Evolutionary conservation across 2,329 filamentous ascomycete species (phyloP).

Genomic region (Ophiostoma montium): DNA sequence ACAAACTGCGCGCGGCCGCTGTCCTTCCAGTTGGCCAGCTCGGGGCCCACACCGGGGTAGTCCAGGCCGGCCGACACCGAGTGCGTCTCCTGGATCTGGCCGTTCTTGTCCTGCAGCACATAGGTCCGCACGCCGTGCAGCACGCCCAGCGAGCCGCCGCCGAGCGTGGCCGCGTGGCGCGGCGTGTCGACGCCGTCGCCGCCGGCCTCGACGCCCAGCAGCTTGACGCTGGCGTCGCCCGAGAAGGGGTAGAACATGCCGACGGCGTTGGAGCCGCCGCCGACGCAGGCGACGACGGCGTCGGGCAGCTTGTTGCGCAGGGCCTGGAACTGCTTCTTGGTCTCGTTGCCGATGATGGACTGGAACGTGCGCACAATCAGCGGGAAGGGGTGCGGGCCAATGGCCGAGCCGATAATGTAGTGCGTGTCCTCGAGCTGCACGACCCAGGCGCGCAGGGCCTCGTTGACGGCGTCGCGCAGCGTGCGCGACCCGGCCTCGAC

Average conservation of each 20-base stretch:
- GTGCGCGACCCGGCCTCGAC: slow-evolving; percentile 83
- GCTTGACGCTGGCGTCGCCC: slow-evolving; percentile 69
- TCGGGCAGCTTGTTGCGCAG: slow-evolving; percentile 83
- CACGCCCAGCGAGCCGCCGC: slow-evolving; percentile 78
- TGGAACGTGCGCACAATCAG: slow-evolving; percentile 97
- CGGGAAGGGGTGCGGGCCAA: slow-evolving; percentile 94
- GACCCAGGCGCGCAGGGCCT: slow-evolving; percentile 89
- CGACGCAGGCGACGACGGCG: slow-evolving; percentile 91
- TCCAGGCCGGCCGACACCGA: slow-evolving; percentile 93
- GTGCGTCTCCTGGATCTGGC: slow-evolving; percentile 90
- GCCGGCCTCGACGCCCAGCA: slow-evolving; percentile 87
- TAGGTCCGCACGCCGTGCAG: slow-evolving; percentile 94
- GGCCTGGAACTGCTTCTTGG: slow-evolving; percentile 77
- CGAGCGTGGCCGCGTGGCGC: slow-evolving; percentile 77
- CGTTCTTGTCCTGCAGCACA: slow-evolving; percentile 80
- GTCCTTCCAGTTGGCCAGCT: slow-evolving; percentile 89
- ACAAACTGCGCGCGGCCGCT: slow-evolving; percentile 73
- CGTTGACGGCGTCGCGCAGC: slow-evolving; percentile 81
- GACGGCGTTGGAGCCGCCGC: slow-evolving; percentile 84
- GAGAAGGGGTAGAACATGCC: slow-evolving; percentile 98
- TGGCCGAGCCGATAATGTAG: slow-evolving; percentile 96
- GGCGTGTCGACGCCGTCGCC: slow-evolving; percentile 81
- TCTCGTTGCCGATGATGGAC: slow-evolving; percentile 89
- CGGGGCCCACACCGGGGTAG: slow-evolving; percentile 92
- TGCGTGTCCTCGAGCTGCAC: slow-evolving; percentile 85